Percentiles rank a stretch among this genome's conserved stretches.
Evolutionary conservation across 2,329 filamentous ascomycete species (phyloP).

Genomic region (Phaeoacremonium minimum): DNA sequence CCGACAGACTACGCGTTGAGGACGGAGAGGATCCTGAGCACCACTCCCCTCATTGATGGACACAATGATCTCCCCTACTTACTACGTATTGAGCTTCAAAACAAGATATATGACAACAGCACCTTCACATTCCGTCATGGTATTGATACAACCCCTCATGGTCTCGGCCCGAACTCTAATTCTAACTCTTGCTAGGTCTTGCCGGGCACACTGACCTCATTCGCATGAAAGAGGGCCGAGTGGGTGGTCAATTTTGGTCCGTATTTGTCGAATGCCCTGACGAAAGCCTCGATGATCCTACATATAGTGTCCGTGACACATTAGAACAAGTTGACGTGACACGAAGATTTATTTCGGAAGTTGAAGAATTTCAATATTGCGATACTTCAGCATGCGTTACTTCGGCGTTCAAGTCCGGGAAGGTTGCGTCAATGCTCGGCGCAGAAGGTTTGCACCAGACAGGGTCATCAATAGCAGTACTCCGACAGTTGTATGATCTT

Average conservation of each 20-base stretch:
- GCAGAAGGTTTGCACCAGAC: slow-evolving; percentile 4
- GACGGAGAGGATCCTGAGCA: slow-evolving; percentile 8
- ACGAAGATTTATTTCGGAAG: not conserved
- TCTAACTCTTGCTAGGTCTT: slow-evolving; percentile 2
- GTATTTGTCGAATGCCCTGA: slow-evolving; percentile 2
- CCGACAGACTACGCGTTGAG: slow-evolving; percentile 10
- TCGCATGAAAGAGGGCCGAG: slow-evolving; percentile 19
- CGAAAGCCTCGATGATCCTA: slow-evolving; percentile 1
- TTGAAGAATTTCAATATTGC: slow-evolving; percentile 1
- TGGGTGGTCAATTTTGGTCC: slow-evolving; percentile 25
- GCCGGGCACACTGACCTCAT: slow-evolving; percentile 20
- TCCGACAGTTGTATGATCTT: slow-evolving; percentile 7
- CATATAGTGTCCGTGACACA: slow-evolving; percentile 3
- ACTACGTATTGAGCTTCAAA: slow-evolving; percentile 22
- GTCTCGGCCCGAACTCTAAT: too few species aligned
- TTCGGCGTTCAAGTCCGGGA: slow-evolving; percentile 1
- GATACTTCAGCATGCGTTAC: not conserved
- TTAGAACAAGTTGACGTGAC: slow-evolving; percentile 4
- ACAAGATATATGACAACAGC: slow-evolving; percentile 16
- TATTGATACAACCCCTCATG: not conserved
- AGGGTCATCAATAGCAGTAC: slow-evolving; percentile 3
- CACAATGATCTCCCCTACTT: slow-evolving; percentile 24
- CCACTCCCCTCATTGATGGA: slow-evolving; percentile 20
- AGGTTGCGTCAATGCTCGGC: slow-evolving; percentile 4
- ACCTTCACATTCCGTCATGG: slow-evolving; percentile 4